Conservation (phyloP, 257 asterid genomes). For the Coffea canephora region DNA sequence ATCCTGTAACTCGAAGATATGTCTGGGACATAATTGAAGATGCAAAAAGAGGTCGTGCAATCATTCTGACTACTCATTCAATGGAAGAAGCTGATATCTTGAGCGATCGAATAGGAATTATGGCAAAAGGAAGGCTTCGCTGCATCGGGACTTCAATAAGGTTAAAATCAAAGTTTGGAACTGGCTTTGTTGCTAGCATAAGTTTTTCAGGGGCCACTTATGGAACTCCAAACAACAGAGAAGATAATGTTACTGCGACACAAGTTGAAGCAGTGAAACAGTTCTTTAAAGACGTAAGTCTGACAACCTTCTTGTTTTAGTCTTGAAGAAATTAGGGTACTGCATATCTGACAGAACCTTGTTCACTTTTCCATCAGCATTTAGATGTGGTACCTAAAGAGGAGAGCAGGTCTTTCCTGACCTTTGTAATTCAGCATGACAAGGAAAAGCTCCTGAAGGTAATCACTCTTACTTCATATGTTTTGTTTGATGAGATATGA, state of each 20-base stretch:
- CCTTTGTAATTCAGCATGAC: constrained; percentile 85
- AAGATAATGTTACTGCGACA: constrained; percentile 33
- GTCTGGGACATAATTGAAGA: constrained; percentile 93
- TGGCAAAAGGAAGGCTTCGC: constrained; percentile 98
- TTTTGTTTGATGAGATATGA: constrained; percentile 1
- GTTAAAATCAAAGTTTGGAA: constrained; percentile 83
- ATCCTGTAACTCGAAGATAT: constrained; percentile 87
- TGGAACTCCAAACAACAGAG: constrained; percentile 38
- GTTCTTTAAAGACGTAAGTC: constrained; percentile 71
- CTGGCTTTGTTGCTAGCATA: constrained; percentile 82
- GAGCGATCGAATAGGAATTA: constrained; percentile 87
- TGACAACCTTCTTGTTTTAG: constrained; percentile 13
- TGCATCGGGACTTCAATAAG: constrained; percentile 96
- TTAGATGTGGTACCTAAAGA: constrained; percentile 76
- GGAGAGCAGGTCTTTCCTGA: constrained; percentile 76
- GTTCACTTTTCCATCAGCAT: constrained; percentile 36
- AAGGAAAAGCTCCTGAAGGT: constrained; percentile 65
- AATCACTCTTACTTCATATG: background rate
- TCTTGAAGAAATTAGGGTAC: background rate
- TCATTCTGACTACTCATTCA: constrained; percentile 90
- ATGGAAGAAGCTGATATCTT: constrained; percentile 98
- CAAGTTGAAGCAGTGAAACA: constrained; percentile 63
- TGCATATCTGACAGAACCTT: background rate
- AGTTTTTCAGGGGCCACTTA: constrained; percentile 60
- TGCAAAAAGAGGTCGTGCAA: constrained; percentile 89